These are phyloP conservation scores for Lactuca sativa DNA, from an alignment of 129 eudicot genomes.

Conservation along the genomic window DNA sequence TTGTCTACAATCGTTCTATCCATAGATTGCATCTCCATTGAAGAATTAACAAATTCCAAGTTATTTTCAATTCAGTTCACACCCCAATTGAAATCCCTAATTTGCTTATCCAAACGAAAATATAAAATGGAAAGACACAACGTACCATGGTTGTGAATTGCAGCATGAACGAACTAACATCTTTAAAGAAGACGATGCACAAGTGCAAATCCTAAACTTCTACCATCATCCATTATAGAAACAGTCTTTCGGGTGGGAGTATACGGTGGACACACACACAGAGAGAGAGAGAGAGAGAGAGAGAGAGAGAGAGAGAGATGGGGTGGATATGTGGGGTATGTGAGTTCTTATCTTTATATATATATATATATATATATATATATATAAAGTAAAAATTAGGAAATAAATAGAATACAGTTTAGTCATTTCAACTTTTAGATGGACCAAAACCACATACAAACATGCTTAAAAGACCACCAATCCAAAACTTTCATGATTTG, in stretches of 20 bases:
- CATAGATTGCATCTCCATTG: constrained; percentile 50
- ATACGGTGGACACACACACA: too few relatives aligned
- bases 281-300: too few relatives aligned
- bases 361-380: too few relatives aligned
- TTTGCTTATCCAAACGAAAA: neutral
- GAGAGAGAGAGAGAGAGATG: too few relatives aligned
- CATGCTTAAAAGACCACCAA: too few relatives aligned
- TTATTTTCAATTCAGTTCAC: neutral
- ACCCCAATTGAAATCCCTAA: neutral
- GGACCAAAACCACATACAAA: too few relatives aligned
- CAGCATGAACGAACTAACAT: constrained; percentile 74
- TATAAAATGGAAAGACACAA: neutral
- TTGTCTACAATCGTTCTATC: constrained; percentile 23
- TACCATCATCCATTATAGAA: constrained; percentile 79
- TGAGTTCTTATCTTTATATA: too few relatives aligned
- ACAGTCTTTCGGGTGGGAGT: constrained; percentile 27
- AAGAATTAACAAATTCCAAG: constrained; percentile 2
- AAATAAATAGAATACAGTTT: too few relatives aligned
- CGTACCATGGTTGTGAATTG: constrained; percentile 44
- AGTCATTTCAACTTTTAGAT: too few relatives aligned
- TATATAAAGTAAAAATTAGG: too few relatives aligned
- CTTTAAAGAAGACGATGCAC: constrained; percentile 54
- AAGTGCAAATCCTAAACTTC: constrained; percentile 55
- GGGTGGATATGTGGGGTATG: too few relatives aligned
- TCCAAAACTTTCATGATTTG: too few relatives aligned